Percentiles rank a stretch among this genome's conserved stretches.
These are phyloP conservation scores for Arabidopsis thaliana DNA, from an alignment of 345 rosid genomes.

Conservation along the genomic window DNA sequence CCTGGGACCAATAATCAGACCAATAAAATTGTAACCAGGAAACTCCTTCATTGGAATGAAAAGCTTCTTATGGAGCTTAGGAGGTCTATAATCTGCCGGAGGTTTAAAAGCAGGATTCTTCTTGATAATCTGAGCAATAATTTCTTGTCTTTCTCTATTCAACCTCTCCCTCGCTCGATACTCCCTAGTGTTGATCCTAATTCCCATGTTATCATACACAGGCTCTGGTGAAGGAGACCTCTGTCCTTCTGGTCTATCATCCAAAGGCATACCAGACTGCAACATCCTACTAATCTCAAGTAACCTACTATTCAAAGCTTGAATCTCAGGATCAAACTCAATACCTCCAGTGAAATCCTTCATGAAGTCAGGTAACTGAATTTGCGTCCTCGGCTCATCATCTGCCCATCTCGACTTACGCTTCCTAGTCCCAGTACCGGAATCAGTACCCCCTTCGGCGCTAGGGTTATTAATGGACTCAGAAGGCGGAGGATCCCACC, in stretches of 20 bases:
- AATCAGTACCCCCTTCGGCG: conserved; percentile 48
- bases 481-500: conserved; percentile 80
- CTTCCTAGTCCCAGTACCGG: conserved; percentile 65
- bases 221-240: conserved; percentile 99
- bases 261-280: conserved; percentile 81
- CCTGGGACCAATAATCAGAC: conserved; percentile 93
- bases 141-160: conserved; percentile 91
- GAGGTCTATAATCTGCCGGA: conserved; percentile 94
- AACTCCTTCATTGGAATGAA: conserved; percentile 93
- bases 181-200: conserved; percentile 87
- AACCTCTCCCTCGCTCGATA: conserved; percentile 85
- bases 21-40: conserved; percentile 92
- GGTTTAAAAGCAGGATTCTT: conserved; percentile 94
- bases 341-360: conserved; percentile 91
- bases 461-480: conserved; percentile 47
- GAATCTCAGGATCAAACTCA: conserved; percentile 93
- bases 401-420: conserved; percentile 94
- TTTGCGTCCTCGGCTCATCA: conserved; percentile 82
- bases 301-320: conserved; percentile 81
- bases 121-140: conserved; percentile 87
- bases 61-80: conserved; percentile 96
- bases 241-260: conserved; percentile 88
- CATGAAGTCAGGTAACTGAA: conserved; percentile 93
- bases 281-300: conserved; percentile 82
- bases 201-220: conserved; percentile 89